These are phyloP conservation scores for Debaryomyces sp. DNA, from an alignment of 1,139 yeast species.

Conservation along the genomic window DNA sequence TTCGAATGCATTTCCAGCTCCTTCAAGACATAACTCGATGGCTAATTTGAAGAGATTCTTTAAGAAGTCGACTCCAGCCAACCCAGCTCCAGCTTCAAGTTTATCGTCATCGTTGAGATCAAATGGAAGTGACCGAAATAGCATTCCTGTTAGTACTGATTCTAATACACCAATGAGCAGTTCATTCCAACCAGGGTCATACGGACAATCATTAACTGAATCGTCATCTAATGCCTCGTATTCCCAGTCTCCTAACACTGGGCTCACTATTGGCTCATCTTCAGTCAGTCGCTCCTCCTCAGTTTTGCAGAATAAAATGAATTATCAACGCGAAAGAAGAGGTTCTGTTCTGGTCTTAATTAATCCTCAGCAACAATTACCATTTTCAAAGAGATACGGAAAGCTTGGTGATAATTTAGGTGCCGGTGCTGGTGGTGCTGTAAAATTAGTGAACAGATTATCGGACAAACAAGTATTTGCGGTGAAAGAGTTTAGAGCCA, in stretches of 20 bases:
- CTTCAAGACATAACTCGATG: conserved; percentile 67
- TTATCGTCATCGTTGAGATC: conserved; percentile 44
- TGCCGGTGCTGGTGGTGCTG: conserved; percentile 97
- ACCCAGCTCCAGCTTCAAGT: conserved; percentile 33
- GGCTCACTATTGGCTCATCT: conserved; percentile 21
- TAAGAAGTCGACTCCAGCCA: conserved; percentile 46
- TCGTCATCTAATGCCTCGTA: conserved; percentile 35
- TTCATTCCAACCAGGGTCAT: conserved; percentile 21
- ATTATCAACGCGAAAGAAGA: conserved; percentile 38
- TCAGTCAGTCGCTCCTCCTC: conserved; percentile 32
- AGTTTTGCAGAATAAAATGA: conserved; percentile 33
- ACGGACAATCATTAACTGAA: conserved; percentile 27
- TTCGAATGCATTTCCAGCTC: conserved; percentile 21
- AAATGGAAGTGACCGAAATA: conserved; percentile 20
- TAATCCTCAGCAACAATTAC: conserved; percentile 36
- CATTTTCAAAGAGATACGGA: conserved; percentile 76
- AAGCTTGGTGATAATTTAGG: conserved; percentile 87
- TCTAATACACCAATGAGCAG: conserved; percentile 19
- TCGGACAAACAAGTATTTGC: conserved; percentile 79
- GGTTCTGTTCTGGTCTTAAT: conserved; percentile 40
- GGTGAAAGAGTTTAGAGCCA: conserved; percentile 86
- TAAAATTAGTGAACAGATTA: conserved; percentile 69
- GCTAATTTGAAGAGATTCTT: conserved; percentile 68
- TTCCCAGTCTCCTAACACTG: conserved; percentile 32
- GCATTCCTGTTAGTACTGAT: conserved; percentile 12